Percentiles rank a stretch among this genome's conserved stretches.
Conservation (phyloP, 352 stramenopile genomes). For the Phytophthora crassamura region DNA sequence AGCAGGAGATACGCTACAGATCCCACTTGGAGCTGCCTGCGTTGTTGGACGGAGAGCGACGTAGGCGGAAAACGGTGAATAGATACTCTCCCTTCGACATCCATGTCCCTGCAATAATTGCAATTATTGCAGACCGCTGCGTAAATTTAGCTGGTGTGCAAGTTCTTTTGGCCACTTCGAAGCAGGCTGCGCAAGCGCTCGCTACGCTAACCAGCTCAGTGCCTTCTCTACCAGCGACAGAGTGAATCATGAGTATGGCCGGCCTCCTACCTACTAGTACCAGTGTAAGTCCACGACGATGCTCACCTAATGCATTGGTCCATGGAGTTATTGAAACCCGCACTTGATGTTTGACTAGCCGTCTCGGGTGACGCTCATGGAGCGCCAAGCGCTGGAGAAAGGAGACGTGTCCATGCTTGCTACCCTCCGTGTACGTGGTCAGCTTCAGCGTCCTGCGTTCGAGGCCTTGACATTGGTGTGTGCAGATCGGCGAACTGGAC, state of each 20-base stretch:
- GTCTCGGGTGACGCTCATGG: slow-evolving; percentile 68
- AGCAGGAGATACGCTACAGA: slow-evolving; percentile 30
- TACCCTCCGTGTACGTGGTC: slow-evolving; percentile 58
- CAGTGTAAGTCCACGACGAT: slow-evolving; percentile 30
- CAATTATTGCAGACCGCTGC: slow-evolving; percentile 4
- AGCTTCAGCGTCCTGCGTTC: neutral
- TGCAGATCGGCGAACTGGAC: slow-evolving; percentile 73
- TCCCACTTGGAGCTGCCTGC: slow-evolving; percentile 24
- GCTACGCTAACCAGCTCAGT: neutral
- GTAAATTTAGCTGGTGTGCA: slow-evolving; percentile 37
- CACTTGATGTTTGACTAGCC: slow-evolving; percentile 33
- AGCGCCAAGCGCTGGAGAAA: slow-evolving; percentile 73
- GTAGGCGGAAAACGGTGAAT: slow-evolving; percentile 41
- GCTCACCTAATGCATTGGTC: neutral
- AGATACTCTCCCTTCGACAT: slow-evolving; percentile 35
- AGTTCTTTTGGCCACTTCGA: neutral
- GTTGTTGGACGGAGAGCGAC: slow-evolving; percentile 13
- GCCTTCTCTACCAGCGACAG: neutral
- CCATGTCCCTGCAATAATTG: too few relatives aligned
- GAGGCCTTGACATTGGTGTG: neutral
- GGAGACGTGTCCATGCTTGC: slow-evolving; percentile 78
- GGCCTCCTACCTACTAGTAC: slow-evolving; percentile 28
- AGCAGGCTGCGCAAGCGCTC: slow-evolving; percentile 1
- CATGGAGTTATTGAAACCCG: neutral
- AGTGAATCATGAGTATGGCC: slow-evolving; percentile 79